These are phyloP conservation scores for Pseudopithomyces chartarum DNA, from an alignment of 2,329 filamentous ascomycete species.

Conservation along the genomic window DNA sequence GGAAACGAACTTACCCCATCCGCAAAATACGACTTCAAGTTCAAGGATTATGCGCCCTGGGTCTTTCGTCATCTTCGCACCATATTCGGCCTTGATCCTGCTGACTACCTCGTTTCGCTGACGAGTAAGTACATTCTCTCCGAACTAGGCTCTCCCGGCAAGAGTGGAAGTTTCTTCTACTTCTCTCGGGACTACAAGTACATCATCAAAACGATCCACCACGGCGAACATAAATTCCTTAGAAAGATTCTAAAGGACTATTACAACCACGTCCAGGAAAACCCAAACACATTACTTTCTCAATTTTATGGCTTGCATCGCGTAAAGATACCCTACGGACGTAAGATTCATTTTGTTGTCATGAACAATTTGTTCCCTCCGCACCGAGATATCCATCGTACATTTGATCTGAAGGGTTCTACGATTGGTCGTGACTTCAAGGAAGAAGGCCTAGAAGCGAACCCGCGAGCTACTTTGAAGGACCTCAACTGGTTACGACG, in stretches of 20 bases:
- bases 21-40: conserved; percentile 99
- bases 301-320: conserved; percentile 97
- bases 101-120: conserved; percentile 96
- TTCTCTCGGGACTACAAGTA: conserved; percentile 99
- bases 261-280: conserved; percentile 87
- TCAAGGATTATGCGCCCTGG: conserved; percentile 99
- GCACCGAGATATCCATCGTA: conserved; percentile 95
- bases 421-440: conserved; percentile 90
- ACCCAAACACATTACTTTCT: conserved; percentile 94
- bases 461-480: conserved; percentile 91
- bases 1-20: conserved; percentile 97
- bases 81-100: conserved; percentile 89
- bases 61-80: conserved; percentile 91
- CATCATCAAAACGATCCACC: conserved; percentile 99
- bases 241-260: conserved; percentile 87
- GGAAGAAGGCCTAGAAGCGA: conserved; percentile 84
- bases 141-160: conserved; percentile 93
- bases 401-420: conserved; percentile 95
- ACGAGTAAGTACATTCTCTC: conserved; percentile 99
- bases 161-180: conserved; percentile 99
- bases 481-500: conserved; percentile 95
- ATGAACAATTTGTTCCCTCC: conserved; percentile 99
- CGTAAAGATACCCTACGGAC: conserved; percentile 96
- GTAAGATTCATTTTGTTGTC: conserved; percentile 98
- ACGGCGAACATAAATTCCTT: conserved; percentile 87